phyloP scores from a whole-genome alignment of 1,139 yeast species.

The Diutina ranongensis region DNA sequence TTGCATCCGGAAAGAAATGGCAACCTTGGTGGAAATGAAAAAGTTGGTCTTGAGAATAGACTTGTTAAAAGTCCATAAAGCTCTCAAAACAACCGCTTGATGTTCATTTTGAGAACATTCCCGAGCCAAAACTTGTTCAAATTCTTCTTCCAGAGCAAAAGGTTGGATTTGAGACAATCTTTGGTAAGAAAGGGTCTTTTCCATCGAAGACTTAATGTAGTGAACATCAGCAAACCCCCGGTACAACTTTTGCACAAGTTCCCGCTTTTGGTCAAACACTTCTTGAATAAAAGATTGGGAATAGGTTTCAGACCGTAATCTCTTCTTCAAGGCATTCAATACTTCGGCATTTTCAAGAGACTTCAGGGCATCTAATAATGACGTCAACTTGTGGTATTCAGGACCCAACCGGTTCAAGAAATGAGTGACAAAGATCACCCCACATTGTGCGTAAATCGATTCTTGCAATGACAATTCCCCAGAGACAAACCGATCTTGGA shows the following conservation, averaged over 20 bases:
- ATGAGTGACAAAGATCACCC: slow-evolving; percentile 85
- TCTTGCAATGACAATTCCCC: slow-evolving; percentile 88
- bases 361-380: slow-evolving; percentile 50
- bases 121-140: slow-evolving; percentile 54
- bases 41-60: slow-evolving; percentile 88
- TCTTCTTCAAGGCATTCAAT: slow-evolving; percentile 69
- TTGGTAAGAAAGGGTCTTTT: slow-evolving; percentile 82
- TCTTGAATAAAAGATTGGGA: slow-evolving; percentile 78
- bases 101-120: slow-evolving; percentile 73
- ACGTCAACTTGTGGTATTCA: slow-evolving; percentile 64
- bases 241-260: slow-evolving; percentile 71
- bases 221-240: slow-evolving; percentile 89
- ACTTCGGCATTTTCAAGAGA: slow-evolving; percentile 63
- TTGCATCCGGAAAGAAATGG: slow-evolving; percentile 81
- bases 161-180: slow-evolving; percentile 70
- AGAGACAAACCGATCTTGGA: slow-evolving; percentile 61
- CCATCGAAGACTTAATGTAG: slow-evolving; percentile 63
- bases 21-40: slow-evolving; percentile 89
- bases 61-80: slow-evolving; percentile 75
- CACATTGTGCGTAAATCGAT: slow-evolving; percentile 88
- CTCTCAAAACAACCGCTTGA: slow-evolving; percentile 71
- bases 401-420: slow-evolving; percentile 90
- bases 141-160: slow-evolving; percentile 65
- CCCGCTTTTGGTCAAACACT: slow-evolving; percentile 59
- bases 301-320: slow-evolving; percentile 88